Conservation (phyloP, 768 basidiomycete genomes). For the Amanita pseudoporphyria region DNA sequence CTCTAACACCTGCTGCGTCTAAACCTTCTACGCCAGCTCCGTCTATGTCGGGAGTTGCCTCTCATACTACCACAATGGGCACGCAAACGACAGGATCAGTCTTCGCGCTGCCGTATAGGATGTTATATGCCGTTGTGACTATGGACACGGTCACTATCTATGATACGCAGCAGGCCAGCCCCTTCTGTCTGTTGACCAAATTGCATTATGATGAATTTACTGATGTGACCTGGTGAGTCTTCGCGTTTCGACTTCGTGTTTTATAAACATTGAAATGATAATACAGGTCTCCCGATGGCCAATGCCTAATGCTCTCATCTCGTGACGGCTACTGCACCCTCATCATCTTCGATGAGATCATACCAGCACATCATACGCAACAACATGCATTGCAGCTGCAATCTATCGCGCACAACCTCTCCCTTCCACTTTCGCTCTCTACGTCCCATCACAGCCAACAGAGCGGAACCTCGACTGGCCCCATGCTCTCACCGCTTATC, state of each 20-base stretch:
- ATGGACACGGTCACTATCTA: slow-evolving; percentile 95
- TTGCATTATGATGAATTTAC: slow-evolving; percentile 98
- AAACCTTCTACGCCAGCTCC: slow-evolving; percentile 42
- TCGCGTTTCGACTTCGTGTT: neutral
- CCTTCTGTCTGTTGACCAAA: slow-evolving; percentile 86
- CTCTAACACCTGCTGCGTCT: slow-evolving; percentile 53
- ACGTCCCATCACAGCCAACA: slow-evolving; percentile 11
- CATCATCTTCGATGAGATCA: slow-evolving; percentile 89
- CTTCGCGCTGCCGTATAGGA: slow-evolving; percentile 86
- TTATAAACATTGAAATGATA: slow-evolving; percentile 2
- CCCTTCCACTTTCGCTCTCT: slow-evolving; percentile 45
- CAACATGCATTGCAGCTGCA: slow-evolving; percentile 87
- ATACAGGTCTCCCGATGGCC: slow-evolving; percentile 90
- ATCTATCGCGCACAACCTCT: slow-evolving; percentile 82
- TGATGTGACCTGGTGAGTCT: slow-evolving; percentile 83
- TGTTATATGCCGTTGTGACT: slow-evolving; percentile 92
- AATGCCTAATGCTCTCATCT: slow-evolving; percentile 83
- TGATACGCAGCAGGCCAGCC: slow-evolving; percentile 93
- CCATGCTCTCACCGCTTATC: neutral
- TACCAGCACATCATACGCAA: slow-evolving; percentile 81
- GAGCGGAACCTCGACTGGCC: neutral
- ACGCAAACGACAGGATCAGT: slow-evolving; percentile 43
- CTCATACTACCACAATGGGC: slow-evolving; percentile 7
- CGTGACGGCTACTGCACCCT: slow-evolving; percentile 97
- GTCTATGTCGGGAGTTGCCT: slow-evolving; percentile 8